A percentile compares a stretch with the other conserved stretches of the same genome.
Conservation (phyloP, 305 asterid genomes). For the Vinca major region DNA sequence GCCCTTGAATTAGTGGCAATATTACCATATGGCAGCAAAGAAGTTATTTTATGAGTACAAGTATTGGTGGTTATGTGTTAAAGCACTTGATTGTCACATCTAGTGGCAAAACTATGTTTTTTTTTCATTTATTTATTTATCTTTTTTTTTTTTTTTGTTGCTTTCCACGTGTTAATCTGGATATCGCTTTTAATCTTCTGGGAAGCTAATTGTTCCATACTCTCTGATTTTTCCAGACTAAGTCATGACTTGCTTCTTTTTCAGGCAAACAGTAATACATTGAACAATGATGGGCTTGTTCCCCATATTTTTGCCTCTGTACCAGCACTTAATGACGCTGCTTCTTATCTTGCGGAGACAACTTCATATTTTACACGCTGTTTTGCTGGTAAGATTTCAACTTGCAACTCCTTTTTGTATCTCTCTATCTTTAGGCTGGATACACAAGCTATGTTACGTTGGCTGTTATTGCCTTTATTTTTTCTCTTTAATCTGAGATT, state of each 20-base stretch:
- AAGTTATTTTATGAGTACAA: background rate
- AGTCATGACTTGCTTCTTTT: constrained; percentile 4
- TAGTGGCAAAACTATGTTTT: background rate
- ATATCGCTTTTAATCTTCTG: background rate
- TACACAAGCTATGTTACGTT: background rate
- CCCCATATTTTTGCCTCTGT: constrained; percentile 75
- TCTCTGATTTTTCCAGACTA: background rate
- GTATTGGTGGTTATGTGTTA: background rate
- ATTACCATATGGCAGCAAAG: background rate
- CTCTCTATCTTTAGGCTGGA: background rate
- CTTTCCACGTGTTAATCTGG: background rate
- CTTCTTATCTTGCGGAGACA: constrained; percentile 73
- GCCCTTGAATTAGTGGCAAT: background rate
- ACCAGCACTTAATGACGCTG: constrained; percentile 71
- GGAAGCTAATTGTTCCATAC: background rate
- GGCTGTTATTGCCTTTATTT: background rate
- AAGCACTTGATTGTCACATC: background rate
- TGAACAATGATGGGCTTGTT: constrained; percentile 45
- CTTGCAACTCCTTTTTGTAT: background rate
- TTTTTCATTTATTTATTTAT: background rate
- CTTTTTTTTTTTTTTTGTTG: background rate
- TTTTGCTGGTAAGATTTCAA: constrained; percentile 37
- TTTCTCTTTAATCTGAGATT: background rate
- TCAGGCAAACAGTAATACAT: constrained; percentile 43
- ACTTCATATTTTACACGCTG: constrained; percentile 76